phyloP scores from a whole-genome alignment of 495 filamentous ascomycete genomes.

The Lophiostoma macrostomum region DNA sequence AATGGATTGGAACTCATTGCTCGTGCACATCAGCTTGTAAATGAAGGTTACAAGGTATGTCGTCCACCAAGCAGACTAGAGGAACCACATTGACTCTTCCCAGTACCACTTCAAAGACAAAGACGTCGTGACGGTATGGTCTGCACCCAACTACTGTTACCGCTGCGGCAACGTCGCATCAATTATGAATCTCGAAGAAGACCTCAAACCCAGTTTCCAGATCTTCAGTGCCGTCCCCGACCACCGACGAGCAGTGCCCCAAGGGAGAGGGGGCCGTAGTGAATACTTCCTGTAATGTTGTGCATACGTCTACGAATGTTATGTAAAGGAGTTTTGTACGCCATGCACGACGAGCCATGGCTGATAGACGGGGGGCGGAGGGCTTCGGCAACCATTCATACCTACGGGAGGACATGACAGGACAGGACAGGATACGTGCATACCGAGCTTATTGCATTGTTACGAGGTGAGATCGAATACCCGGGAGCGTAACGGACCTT shows the following conservation, averaged over 20 bases:
- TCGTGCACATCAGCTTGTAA: slow-evolving; percentile 92
- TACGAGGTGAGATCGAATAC: slow-evolving; percentile 20
- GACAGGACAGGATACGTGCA: background rate
- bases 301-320: slow-evolving; percentile 22
- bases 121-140: slow-evolving; percentile 99
- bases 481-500: background rate
- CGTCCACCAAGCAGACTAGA: background rate
- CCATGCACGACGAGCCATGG: slow-evolving; percentile 4
- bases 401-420: background rate
- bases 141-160: slow-evolving; percentile 98
- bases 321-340: slow-evolving; percentile 11
- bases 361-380: slow-evolving; percentile 12
- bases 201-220: slow-evolving; percentile 82
- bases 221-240: slow-evolving; percentile 95
- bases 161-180: slow-evolving; percentile 95
- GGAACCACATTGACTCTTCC: background rate
- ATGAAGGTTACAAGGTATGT: slow-evolving; percentile 90
- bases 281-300: slow-evolving; percentile 85
- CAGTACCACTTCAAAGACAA: slow-evolving; percentile 92
- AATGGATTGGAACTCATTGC: slow-evolving; percentile 94
- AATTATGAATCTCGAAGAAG: slow-evolving; percentile 88
- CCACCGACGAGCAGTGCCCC: slow-evolving; percentile 81
- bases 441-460: slow-evolving; percentile 11
- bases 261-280: slow-evolving; percentile 72
- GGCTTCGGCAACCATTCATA: background rate